Evolutionary conservation across 441 rosid genomes (phyloP), one percentile per base, ranked within the genome.

Genomic region (Gossypium lobatum): DNA sequence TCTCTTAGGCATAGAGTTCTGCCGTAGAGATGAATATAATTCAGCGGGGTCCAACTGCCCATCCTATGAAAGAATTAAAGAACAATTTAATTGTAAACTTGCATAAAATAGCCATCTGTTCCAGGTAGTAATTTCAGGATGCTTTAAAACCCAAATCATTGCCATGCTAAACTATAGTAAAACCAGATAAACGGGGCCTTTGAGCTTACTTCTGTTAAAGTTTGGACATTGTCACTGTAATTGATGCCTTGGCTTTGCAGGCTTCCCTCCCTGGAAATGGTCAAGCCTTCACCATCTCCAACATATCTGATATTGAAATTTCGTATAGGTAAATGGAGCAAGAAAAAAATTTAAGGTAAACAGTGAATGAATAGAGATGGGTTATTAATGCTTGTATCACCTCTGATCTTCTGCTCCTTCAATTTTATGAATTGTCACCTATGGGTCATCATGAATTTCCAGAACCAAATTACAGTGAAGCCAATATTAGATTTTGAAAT

Each of bases 401-500:
- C 90, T 91, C 75, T 79, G 87, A 78, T 87, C 89, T 62, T 53
- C 72, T 23, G 78, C 87, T 74, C 88, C 93, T 68, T 86, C 89
- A 74, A 89, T 78, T 85, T 77, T 92, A 80, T 87, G 87, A 46
- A 95, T 87, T 52, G 94, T 91, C 61, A 92, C 92, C 97, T 95
- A 88, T 85, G 64, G 60, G 79, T 66, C 17, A 76, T 18, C 48
- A 34, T 67, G 50, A 74, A 17, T 65, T 53, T 48, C 64, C 42
- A 14, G n/a, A 52, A 59, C 65, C 45, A 62, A 64, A 61, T 68
- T 16, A 46, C 21, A 67, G 71, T 48, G 58, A 67, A 21, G 39
- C 28, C 17, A 25, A 25, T 20, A 72, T n/a, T 67, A n/a, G 59
- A 25, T 67, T 67, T n/a, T 8, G 26, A 45, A 58, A 69, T 39